A percentile compares a stretch with the other conserved stretches of the same genome.
These are phyloP conservation scores for Zalaria obscura DNA, from an alignment of 2,329 filamentous ascomycete species.

Conservation along the genomic window DNA sequence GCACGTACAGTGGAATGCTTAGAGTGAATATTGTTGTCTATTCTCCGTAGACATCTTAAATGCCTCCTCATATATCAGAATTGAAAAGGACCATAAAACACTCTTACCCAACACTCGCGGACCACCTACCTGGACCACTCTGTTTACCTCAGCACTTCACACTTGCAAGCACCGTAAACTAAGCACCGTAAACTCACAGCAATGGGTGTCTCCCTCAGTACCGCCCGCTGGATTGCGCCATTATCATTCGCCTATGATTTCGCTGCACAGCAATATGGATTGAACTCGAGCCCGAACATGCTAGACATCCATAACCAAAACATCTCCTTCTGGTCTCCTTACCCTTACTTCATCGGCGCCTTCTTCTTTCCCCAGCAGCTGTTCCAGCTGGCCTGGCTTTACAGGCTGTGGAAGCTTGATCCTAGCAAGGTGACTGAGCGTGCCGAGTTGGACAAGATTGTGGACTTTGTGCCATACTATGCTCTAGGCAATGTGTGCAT, in stretches of 20 bases:
- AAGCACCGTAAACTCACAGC: neutral
- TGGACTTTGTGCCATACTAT: slow-evolving; percentile 42
- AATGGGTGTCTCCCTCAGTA: slow-evolving; percentile 41
- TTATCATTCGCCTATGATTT: slow-evolving; percentile 43
- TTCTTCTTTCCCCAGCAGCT: slow-evolving; percentile 50
- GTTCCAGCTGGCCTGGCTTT: slow-evolving; percentile 44
- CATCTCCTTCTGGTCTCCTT: slow-evolving; percentile 43
- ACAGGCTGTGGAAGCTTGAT: slow-evolving; percentile 37
- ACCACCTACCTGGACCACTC: too few species aligned
- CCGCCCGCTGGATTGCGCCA: slow-evolving; percentile 40
- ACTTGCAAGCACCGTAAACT: too few species aligned
- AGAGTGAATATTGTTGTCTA: too few species aligned
- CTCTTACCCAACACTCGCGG: too few species aligned
- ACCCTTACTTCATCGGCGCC: slow-evolving; percentile 43
- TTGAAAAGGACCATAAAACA: too few species aligned
- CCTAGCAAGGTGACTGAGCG: slow-evolving; percentile 23
- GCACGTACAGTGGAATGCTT: too few species aligned
- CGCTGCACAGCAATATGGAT: slow-evolving; percentile 44
- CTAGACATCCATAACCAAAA: slow-evolving; percentile 44
- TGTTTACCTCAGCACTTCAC: too few species aligned
- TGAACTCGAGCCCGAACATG: slow-evolving; percentile 43
- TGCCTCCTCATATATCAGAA: too few species aligned
- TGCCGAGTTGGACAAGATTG: slow-evolving; percentile 34
- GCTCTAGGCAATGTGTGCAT: slow-evolving; percentile 44
- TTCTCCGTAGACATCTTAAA: too few species aligned